Evolutionary conservation across 1,284 basidiomycete genomes (phyloP), one percentile per base, ranked within the genome.

Genomic region (Ustilago tritici): DNA sequence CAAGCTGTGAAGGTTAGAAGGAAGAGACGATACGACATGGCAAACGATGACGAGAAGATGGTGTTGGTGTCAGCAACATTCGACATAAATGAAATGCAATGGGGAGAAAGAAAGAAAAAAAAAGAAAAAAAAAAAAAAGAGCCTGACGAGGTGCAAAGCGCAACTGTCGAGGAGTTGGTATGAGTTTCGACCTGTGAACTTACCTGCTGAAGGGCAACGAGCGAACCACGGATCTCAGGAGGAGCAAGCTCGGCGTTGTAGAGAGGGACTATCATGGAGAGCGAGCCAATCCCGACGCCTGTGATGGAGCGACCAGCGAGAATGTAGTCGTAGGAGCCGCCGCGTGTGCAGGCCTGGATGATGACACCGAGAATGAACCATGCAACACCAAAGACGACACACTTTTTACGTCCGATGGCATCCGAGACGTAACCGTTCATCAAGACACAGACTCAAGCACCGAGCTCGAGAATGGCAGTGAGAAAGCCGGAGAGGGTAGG

Each of bases 401-500:
- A 90, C 79, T 89, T 87, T 76, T 90, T 88, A 72, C 93, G 89
- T 4, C 92, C 92, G 69, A 89, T 89, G 54, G 87, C 88, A 82
- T 93, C 92, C 4, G 92, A 91, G 31, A 92, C 87, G 28, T 90
- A 87, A 0, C 93, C 93, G 1, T 92, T 89, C 3, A 87, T 82
- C 1, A 94, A 86, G 1, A 92, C 91, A 32, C 93, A 93, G 34
- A 91, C 75, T n/a, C 93, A 88, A 32, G 92, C 92, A 0, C 92
- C 92, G 4, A 94, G 88, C 84, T 93, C 93, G 23, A 94, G 88
- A 50, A 90, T 90, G 11, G 93, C 91, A 70, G 93, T 93, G 92
- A 75, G n/a, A 40, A 68, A 47, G 88, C 90, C 81, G 5, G 72
- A 80, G 92, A 92, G 93, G 89, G 93, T 91, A 14, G 90, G 86